phyloP scores from a whole-genome alignment of 805 yeast species.

The Pichia pseudocactophila region DNA sequence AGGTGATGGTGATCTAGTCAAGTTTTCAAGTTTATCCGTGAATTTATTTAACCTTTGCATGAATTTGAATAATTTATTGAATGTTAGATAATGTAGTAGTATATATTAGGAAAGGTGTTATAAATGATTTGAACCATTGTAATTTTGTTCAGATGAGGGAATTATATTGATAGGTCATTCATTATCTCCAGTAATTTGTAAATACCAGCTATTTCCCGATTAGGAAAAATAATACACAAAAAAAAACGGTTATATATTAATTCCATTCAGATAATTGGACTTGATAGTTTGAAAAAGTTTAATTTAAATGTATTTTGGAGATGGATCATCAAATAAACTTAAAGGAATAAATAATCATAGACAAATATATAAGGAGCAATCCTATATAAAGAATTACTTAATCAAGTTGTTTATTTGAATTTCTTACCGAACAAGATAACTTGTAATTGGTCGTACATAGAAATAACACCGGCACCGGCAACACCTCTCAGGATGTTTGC shows the following conservation, averaged over 20 bases:
- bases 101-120: too few species aligned
- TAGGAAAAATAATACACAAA: background rate
- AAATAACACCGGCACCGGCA: conserved; percentile 99
- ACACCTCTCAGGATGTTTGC: conserved; percentile 99
- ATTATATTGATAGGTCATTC: too few species aligned
- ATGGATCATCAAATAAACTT: conserved; percentile 1
- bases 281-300: too few species aligned
- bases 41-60: background rate
- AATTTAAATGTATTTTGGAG: too few species aligned
- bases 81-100: background rate
- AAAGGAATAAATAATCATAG: conserved; percentile 1
- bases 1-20: background rate
- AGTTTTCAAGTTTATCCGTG: background rate
- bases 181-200: background rate
- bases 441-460: conserved; percentile 96
- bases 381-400: background rate
- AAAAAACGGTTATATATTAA: too few species aligned
- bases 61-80: background rate
- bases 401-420: conserved; percentile 48
- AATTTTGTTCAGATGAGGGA: too few species aligned
- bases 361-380: background rate
- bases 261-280: too few species aligned
- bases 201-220: conserved; percentile 2
- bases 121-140: too few species aligned
- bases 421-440: conserved; percentile 92